Percentiles rank a stretch among this genome's conserved stretches.
phyloP scores from a whole-genome alignment of 2,329 filamentous ascomycete genomes.

The Penicillium sp. region DNA sequence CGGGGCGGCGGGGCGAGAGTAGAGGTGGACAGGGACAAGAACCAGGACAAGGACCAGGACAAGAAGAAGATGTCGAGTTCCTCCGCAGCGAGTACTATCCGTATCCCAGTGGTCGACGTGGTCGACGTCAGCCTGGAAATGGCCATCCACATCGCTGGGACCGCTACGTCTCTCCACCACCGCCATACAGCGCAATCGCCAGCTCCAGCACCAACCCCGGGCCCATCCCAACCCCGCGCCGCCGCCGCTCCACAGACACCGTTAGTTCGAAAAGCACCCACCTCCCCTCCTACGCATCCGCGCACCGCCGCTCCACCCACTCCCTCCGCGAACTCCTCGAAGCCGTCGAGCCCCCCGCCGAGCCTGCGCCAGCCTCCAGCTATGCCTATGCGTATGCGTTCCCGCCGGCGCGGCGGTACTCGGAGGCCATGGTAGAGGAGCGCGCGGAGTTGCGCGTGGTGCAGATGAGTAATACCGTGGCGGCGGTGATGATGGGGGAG shows the following conservation, averaged over 20 bases:
- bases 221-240: neutral
- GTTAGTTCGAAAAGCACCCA: slow-evolving; percentile 2
- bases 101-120: neutral
- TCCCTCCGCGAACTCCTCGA: slow-evolving; percentile 24
- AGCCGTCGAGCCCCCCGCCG: slow-evolving; percentile 24
- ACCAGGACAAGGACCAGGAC: neutral
- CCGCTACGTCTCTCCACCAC: neutral
- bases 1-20: neutral
- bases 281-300: slow-evolving; percentile 23
- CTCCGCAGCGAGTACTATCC: neutral
- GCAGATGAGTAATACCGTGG: slow-evolving; percentile 14
- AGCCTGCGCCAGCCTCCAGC: slow-evolving; percentile 21
- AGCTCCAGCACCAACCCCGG: neutral
- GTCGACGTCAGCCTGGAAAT: neutral
- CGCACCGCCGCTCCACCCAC: slow-evolving; percentile 17
- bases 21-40: neutral
- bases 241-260: slow-evolving; percentile 6
- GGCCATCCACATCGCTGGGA: neutral
- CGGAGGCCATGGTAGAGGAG: slow-evolving; percentile 9
- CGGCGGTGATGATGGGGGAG: slow-evolving; percentile 23
- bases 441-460: slow-evolving; percentile 19
- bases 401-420: slow-evolving; percentile 11
- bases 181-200: slow-evolving; percentile 6
- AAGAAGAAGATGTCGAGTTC: neutral
- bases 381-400: slow-evolving; percentile 5